These are phyloP conservation scores for Daldinia childiae DNA, from an alignment of 495 filamentous ascomycete genomes.

Conservation along the genomic window DNA sequence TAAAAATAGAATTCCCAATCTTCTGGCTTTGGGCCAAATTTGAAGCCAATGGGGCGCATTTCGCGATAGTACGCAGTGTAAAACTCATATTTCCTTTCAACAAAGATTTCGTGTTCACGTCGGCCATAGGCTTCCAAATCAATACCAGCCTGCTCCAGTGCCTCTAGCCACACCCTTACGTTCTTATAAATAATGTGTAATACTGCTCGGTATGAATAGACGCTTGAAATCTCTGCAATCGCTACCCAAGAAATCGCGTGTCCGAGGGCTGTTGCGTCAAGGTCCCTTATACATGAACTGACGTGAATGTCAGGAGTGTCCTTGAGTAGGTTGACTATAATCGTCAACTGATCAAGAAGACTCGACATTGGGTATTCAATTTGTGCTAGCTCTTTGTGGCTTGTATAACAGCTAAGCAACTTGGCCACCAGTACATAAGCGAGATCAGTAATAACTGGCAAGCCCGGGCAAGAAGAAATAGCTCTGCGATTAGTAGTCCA, in stretches of 20 bases:
- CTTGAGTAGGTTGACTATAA: neutral
- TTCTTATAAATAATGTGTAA: neutral
- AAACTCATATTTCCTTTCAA: no score
- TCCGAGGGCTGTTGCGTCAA: no score
- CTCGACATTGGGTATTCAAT: no score
- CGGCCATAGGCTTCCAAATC: conserved; percentile 14
- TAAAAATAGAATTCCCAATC: conserved; percentile 35
- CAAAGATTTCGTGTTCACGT: neutral
- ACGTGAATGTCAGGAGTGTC: neutral
- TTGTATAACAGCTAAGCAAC: no score
- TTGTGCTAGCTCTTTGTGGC: no score
- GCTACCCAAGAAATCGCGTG: no score
- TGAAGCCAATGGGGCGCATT: conserved; percentile 9
- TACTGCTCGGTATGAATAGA: no score
- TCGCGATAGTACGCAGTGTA: neutral
- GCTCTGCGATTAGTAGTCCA: conserved; percentile 7
- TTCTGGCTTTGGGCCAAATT: conserved; percentile 24
- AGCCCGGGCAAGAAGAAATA: neutral
- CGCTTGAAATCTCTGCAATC: no score
- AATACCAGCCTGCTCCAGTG: conserved; percentile 2
- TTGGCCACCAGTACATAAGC: no score
- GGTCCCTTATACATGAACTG: no score
- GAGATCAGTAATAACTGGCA: neutral
- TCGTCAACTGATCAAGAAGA: neutral
- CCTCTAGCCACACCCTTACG: conserved; percentile 1